Evolutionary conservation across 495 filamentous ascomycete species (phyloP), one percentile per base, ranked within the genome.

Genomic region (Neurospora sp.): DNA sequence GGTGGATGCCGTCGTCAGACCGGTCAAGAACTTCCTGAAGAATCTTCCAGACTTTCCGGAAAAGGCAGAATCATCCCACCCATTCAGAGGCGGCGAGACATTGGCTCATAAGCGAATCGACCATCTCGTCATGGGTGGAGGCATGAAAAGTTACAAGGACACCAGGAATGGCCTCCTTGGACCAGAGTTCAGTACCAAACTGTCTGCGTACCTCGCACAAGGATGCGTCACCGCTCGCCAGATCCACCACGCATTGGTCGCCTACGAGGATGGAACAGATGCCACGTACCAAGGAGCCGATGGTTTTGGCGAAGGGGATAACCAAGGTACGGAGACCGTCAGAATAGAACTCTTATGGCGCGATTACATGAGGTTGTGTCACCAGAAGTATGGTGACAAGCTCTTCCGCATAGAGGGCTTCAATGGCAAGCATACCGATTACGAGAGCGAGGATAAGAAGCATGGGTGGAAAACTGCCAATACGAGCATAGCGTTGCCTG

Each of bases 311-410:
- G 82, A 88, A 31, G 91, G 90, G 4, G 88, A 92, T 75, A 90
- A 88, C 76, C 86, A 87, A 69, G 91, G 91, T n/a, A 91, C 89
- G 0, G 83, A 83, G n/a, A 82, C 79, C 4, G 83, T 93, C 9
- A 87, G 91, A 2, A 90, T 91, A 71, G 90, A 94, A 73, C 83
- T 94, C 1, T 82, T 93, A 1, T 93, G 91, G 90, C 83, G 91
- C 5, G 91, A 93, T 79, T 93, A 93, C 80, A 92, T 93, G 87
- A 84, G 89, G 0, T 85, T 94, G 14, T 90, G 90, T 73, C 86
- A 86, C 37, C 82, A 87, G 4, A 93, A 93, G 75, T 92, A 90
- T 73, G 84, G 85, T 16, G 76, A 80, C 65, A 84, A 84, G 68
- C 80, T 92, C 3, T 93, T 92, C 78, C 79, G 81, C 48, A 79